Evolutionary conservation across 768 basidiomycete species (phyloP).

Genomic region (Tubosaeta sp.): DNA sequence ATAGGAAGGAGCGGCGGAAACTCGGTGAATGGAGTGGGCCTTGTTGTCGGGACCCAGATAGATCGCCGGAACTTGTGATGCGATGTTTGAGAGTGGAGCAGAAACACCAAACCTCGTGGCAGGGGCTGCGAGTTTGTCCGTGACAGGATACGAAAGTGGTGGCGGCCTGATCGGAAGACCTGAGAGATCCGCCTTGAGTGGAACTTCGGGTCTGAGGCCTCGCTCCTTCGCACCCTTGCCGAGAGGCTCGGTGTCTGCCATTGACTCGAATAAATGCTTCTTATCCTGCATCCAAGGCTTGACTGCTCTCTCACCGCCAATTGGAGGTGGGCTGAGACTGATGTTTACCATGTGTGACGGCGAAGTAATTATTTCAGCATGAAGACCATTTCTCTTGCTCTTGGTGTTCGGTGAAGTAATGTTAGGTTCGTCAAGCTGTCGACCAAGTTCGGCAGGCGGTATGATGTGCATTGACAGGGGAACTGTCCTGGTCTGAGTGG

Average conservation of each 20-base stretch:
- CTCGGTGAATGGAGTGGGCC: background rate
- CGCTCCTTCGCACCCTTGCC: background rate
- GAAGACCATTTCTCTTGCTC: background rate
- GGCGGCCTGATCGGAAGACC: background rate
- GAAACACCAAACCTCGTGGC: background rate
- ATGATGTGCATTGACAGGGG: background rate
- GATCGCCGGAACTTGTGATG: background rate
- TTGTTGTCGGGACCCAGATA: background rate
- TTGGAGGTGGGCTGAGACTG: slow-evolving; percentile 1
- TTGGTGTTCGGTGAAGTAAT: slow-evolving; percentile 8
- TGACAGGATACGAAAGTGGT: background rate
- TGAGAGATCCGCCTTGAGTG: slow-evolving; percentile 2
- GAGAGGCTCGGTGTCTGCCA: background rate
- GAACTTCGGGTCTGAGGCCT: slow-evolving; percentile 8
- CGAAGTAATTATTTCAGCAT: background rate
- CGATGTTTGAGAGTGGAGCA: background rate
- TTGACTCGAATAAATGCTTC: background rate
- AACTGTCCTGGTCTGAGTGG: background rate
- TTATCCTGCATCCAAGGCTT: background rate
- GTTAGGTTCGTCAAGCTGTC: slow-evolving; percentile 6
- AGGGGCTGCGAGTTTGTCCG: slow-evolving; percentile 8
- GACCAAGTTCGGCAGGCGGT: slow-evolving; percentile 8
- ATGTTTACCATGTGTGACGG: slow-evolving; percentile 1
- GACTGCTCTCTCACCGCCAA: background rate
- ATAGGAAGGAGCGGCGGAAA: background rate